These are phyloP conservation scores for Dothistroma septosporum DNA, from an alignment of 2,329 filamentous ascomycete genomes.

Conservation along the genomic window DNA sequence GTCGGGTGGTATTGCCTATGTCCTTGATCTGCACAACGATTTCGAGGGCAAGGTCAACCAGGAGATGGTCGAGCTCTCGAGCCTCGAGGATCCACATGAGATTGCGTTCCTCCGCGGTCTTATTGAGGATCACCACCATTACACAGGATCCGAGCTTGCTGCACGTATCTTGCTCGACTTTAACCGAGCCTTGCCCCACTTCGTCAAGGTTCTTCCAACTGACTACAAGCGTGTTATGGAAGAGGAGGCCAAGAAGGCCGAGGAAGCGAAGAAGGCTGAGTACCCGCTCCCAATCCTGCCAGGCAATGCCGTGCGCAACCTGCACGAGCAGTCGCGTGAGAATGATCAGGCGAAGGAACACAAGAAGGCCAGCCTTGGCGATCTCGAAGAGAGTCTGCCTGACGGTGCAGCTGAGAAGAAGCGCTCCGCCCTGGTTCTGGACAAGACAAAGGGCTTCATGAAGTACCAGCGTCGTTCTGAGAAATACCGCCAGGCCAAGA, in stretches of 20 bases:
- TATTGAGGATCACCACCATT: slow-evolving; percentile 96
- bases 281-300: slow-evolving; percentile 75
- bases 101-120: slow-evolving; percentile 86
- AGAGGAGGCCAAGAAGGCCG: slow-evolving; percentile 81
- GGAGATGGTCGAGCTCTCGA: slow-evolving; percentile 92
- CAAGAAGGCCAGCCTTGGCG: slow-evolving; percentile 63
- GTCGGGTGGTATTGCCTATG: slow-evolving; percentile 95
- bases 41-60: slow-evolving; percentile 92
- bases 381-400: slow-evolving; percentile 87
- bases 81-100: slow-evolving; percentile 78
- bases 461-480: slow-evolving; percentile 89
- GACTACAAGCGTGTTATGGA: slow-evolving; percentile 92
- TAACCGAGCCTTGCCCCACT: slow-evolving; percentile 80
- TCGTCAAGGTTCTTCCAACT: slow-evolving; percentile 87
- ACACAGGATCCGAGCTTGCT: slow-evolving; percentile 92
- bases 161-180: slow-evolving; percentile 94
- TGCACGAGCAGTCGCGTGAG: slow-evolving; percentile 53
- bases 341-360: slow-evolving; percentile 53
- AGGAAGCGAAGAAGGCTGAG: slow-evolving; percentile 76
- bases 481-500: slow-evolving; percentile 83
- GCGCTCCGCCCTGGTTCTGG: slow-evolving; percentile 84
- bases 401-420: slow-evolving; percentile 84
- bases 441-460: slow-evolving; percentile 98
- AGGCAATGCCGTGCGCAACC: slow-evolving; percentile 55
- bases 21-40: slow-evolving; percentile 83